phyloP scores from a whole-genome alignment of 345 rosid genomes.

The Gossypium ekmanianum region DNA sequence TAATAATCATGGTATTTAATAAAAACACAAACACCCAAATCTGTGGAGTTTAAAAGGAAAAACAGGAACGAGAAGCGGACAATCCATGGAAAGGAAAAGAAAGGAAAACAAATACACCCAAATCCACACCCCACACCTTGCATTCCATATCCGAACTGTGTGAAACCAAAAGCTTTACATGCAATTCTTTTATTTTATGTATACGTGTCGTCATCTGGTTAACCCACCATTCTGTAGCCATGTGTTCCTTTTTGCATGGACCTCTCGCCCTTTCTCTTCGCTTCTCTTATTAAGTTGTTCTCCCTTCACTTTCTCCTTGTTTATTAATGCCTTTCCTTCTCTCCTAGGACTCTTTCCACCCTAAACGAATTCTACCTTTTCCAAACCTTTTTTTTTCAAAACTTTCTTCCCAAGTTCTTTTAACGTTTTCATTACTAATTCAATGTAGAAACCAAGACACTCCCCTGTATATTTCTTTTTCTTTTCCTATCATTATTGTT shows the following conservation, averaged over 20 bases:
- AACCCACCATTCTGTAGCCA: neutral
- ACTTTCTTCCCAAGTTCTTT: neutral
- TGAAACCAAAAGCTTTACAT: neutral
- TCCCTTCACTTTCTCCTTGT: neutral
- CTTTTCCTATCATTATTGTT: no score
- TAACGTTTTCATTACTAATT: neutral
- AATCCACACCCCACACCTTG: neutral
- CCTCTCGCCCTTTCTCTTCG: slow-evolving; percentile 17
- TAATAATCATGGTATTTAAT: no score
- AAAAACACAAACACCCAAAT: neutral
- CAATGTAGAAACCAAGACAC: neutral
- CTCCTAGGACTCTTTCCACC: neutral
- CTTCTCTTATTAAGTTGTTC: neutral
- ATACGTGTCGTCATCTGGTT: slow-evolving; percentile 23
- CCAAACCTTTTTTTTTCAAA: neutral
- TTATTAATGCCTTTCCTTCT: neutral
- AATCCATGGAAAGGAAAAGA: slow-evolving; percentile 27
- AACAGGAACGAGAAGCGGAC: slow-evolving; percentile 73
- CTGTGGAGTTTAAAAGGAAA: slow-evolving; percentile 6
- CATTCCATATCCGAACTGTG: neutral
- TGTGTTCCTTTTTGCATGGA: neutral
- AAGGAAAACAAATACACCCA: neutral
- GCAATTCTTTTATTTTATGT: neutral
- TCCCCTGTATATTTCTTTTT: no score
- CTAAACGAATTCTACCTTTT: no score